A percentile compares a stretch with the other conserved stretches of the same genome.
Conservation (phyloP, 768 basidiomycete species). For the Coprinopsis marcescibilis region DNA sequence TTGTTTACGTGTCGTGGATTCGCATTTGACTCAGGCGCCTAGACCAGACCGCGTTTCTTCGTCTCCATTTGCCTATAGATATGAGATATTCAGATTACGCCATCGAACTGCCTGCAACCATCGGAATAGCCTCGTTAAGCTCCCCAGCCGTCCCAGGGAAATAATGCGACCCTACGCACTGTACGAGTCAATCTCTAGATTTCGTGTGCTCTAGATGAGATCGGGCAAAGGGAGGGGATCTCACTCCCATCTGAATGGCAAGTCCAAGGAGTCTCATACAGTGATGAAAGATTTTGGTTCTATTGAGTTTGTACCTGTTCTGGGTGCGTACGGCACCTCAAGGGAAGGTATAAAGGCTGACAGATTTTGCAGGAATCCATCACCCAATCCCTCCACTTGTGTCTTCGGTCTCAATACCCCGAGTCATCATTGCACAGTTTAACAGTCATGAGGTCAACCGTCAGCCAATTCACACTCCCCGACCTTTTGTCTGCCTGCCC, state of each 20-base stretch:
- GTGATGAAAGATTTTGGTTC: constrained; percentile 2
- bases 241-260: constrained; percentile 1
- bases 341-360: constrained; percentile 2
- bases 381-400: background rate
- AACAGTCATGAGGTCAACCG: constrained; percentile 4
- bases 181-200: constrained; percentile 7
- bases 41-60: constrained; percentile 2
- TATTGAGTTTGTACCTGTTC: constrained; percentile 1
- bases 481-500: constrained; percentile 48
- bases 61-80: constrained; percentile 6
- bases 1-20: constrained; percentile 12
- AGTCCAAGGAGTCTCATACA: background rate
- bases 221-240: constrained; percentile 5
- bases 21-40: constrained; percentile 8
- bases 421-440: background rate
- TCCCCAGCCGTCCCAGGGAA: constrained; percentile 1
- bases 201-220: constrained; percentile 7
- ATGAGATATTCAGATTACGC: constrained; percentile 5
- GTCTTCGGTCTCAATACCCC: background rate
- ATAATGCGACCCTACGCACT: background rate
- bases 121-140: constrained; percentile 1
- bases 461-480: constrained; percentile 43
- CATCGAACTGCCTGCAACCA: constrained; percentile 7
- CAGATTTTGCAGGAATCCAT: background rate
- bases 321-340: constrained; percentile 1